Evolutionary conservation across 371 early-diverging fungal species (phyloP).

Genomic region (Dichotomocladium elegans): DNA sequence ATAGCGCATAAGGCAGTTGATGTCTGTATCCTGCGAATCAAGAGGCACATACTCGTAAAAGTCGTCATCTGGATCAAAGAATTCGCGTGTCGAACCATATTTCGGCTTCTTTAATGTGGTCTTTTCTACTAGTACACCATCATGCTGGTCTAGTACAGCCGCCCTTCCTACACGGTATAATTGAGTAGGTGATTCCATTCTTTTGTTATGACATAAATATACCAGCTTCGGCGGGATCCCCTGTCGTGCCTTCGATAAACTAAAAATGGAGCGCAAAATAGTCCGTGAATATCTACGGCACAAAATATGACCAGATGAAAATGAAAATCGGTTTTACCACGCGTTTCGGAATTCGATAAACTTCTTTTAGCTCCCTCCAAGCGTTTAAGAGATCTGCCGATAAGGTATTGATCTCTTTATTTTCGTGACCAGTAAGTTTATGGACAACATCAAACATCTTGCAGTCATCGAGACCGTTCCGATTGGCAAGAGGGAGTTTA

Average conservation of each 20-base stretch:
- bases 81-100: conserved; percentile 22
- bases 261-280: background rate
- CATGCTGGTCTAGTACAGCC: background rate
- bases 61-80: conserved; percentile 39
- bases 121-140: background rate
- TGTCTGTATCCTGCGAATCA: conserved; percentile 10
- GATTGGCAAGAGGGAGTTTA: conserved; percentile 59
- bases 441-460: conserved; percentile 51
- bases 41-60: conserved; percentile 30
- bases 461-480: conserved; percentile 69
- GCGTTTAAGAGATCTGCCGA: conserved; percentile 33
- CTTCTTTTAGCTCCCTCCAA: conserved; percentile 53
- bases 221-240: background rate
- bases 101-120: background rate
- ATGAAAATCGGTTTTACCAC: too few species aligned
- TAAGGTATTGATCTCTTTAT: conserved; percentile 31
- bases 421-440: conserved; percentile 32
- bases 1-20: conserved; percentile 16
- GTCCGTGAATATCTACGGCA: too few species aligned
- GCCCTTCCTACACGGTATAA: background rate
- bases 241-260: background rate
- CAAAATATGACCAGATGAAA: too few species aligned
- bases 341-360: conserved; percentile 61
- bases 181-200: background rate
- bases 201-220: background rate